Evolutionary conservation across 1,284 basidiomycete species (phyloP), one percentile per base, ranked within the genome.

Genomic region (Lignosus rhinocerotis): DNA sequence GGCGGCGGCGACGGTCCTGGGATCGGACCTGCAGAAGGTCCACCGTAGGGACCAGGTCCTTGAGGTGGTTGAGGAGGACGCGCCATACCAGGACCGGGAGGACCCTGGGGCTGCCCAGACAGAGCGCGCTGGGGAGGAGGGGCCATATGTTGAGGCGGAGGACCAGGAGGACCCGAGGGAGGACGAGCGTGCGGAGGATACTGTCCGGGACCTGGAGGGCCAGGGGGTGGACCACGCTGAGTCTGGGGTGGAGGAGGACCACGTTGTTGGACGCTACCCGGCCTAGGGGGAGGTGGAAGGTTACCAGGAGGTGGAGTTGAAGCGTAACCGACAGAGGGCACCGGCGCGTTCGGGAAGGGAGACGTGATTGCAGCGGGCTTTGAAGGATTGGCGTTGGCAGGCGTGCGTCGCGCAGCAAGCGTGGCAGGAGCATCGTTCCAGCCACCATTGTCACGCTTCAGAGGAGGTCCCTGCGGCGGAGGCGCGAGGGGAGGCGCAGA

Each of bases 401-500:
- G 80, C 1, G 81, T 81, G 52, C 86, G 85, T 51, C 80, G 76
- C 12, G 78, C 70, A 7, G 76, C 63, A 14, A 81, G 67, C 8
- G 83, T 66, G 4, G 77, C 74, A 2, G 93, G 94, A 0, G 92
- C 86, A 68, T 98, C 96, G 70, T 98, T 98, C 95, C 95, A 98
- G 0, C 93, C 93, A 10, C 86, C 84, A 44, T 88, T 86, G 60
- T 90, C 90, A 36, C 84, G 82, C 64, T 86, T 88, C 25, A 79
- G 16, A 5, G 21, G 11, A 30, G 43, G 14, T 9, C 21, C 43
- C 17, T 45, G 43, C 25, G 43, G 66, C 32, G 67, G 68, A 62
- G 62, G 59, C 66, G 69, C 48, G 66, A 61, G 67, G 61, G 60
- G 69, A 59, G 63, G 61, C 63, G 69, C 55, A 67, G 57, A 50